phyloP scores from a whole-genome alignment of 208 protist genomes.

The Eutreptiella sp. region DNA sequence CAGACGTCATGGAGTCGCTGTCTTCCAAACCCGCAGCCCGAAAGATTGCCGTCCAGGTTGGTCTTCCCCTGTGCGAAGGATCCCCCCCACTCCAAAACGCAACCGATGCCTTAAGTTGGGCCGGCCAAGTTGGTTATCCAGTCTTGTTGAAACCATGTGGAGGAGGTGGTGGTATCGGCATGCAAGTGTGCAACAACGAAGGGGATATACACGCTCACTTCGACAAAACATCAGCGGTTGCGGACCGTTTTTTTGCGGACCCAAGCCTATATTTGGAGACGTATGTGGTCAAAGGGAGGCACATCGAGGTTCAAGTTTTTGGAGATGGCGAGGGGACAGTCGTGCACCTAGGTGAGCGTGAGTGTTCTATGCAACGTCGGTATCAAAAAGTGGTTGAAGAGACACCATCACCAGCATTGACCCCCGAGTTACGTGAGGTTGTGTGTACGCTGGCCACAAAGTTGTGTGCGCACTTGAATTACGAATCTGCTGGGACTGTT shows the following conservation, averaged over 20 bases:
- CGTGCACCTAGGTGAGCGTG: slow-evolving; percentile 22
- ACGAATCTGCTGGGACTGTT: slow-evolving; percentile 24
- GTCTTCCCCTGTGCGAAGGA: slow-evolving; percentile 3
- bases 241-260: slow-evolving; percentile 18
- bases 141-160: slow-evolving; percentile 38
- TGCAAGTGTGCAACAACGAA: slow-evolving; percentile 32
- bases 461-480: not conserved
- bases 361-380: slow-evolving; percentile 20
- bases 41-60: not conserved
- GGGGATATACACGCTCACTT: slow-evolving; percentile 37
- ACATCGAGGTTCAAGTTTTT: slow-evolving; percentile 30
- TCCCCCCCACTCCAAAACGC: not conserved
- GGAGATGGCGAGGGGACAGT: slow-evolving; percentile 20
- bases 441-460: slow-evolving; percentile 9
- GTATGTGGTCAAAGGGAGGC: slow-evolving; percentile 21
- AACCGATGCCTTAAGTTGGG: not conserved
- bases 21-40: slow-evolving; percentile 24
- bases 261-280: slow-evolving; percentile 19
- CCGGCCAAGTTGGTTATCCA: slow-evolving; percentile 33
- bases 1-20: slow-evolving; percentile 27
- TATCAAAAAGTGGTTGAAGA: slow-evolving; percentile 38
- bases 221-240: slow-evolving; percentile 4
- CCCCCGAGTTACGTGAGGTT: slow-evolving; percentile 15
- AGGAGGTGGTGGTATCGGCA: slow-evolving; percentile 43
- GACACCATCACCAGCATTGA: slow-evolving; percentile 26